Base-by-base conservation (phyloP, 805 yeast genomes). In the Hanseniaspora vineae region DNA sequence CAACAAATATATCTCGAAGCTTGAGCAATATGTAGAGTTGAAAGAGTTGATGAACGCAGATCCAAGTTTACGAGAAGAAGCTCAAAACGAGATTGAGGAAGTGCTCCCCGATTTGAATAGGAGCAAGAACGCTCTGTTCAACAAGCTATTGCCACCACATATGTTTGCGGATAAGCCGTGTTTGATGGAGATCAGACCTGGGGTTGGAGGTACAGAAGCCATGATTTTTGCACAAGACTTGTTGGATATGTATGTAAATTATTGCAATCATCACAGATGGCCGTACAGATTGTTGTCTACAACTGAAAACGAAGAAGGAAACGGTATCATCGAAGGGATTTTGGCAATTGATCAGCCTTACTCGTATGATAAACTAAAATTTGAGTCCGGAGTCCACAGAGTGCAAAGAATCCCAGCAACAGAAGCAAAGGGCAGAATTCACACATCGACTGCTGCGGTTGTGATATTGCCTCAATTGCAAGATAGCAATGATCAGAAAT, bases 171-270 rank as follows among this genome's bases (percentile, higher is more conserved):
- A 84, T n/a, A 78, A 76, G 51, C 78, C 92, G 0, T 81, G 95
- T 44, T 68, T 92, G 2, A 53, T 92, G 17, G 98, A 92, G 61
- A 65, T 92, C 13, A 72, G 97, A 49, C 97, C 97, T 0, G 98
- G 98, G 8, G 87, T 90, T 2, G 98, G 98, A 14, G 98, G 98
- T 2, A 76, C 80, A 6, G 98, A 92, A 59, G 96, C 98, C 0
- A 80, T 81, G 60, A 74, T 92, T 13, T 92, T 92, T 63, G 77
- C 97, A 0, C 75, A 74, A 39, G 92, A 92, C 58, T 66, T 92
- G 49, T 64, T 87, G 50, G 72, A 74, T 49, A 87, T 92, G 97
- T 92, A 92, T 62, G 66, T 73, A 29, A 79, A 76, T 49, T 88
- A 77, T 59, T 84, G 90, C 35, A 73, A 74, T 48, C 55, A 65